Conservation (phyloP, 768 basidiomycete genomes). For the Pholiota molesta region DNA sequence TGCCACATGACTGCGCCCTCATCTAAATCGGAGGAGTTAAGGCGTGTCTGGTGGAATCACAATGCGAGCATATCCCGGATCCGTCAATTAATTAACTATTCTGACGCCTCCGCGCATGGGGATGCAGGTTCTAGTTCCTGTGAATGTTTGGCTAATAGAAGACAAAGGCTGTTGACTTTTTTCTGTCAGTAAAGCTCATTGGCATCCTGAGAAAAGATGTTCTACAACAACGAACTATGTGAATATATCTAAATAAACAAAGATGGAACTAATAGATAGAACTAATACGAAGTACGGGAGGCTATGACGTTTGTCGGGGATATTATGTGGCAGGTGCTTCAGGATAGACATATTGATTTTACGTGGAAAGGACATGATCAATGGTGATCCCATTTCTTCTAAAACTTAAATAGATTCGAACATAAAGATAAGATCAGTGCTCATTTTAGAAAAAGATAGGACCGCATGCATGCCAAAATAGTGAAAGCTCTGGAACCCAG, state of each 20-base stretch:
- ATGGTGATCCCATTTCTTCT: background rate
- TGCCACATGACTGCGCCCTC: background rate
- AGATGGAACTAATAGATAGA: background rate
- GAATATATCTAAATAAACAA: background rate
- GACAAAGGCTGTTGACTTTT: no score
- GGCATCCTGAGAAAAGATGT: conserved; percentile 1
- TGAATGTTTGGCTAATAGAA: no score
- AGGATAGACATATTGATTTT: background rate
- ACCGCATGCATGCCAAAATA: no score
- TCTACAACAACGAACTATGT: background rate
- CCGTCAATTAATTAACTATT: conserved; percentile 1
- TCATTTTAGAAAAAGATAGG: no score
- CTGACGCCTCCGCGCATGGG: background rate
- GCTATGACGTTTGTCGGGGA: no score
- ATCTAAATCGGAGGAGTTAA: background rate
- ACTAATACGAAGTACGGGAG: no score
- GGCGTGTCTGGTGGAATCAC: background rate
- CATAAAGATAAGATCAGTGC: no score
- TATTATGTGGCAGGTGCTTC: background rate
- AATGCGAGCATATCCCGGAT: background rate
- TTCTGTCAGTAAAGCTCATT: background rate
- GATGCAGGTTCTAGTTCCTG: no score
- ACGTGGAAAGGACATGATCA: background rate
- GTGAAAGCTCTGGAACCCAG: no score
- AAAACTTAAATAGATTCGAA: background rate